Evolutionary conservation across 2,329 filamentous ascomycete species (phyloP), one percentile per base, ranked within the genome.

Genomic region (Alternaria angustiovoidea): DNA sequence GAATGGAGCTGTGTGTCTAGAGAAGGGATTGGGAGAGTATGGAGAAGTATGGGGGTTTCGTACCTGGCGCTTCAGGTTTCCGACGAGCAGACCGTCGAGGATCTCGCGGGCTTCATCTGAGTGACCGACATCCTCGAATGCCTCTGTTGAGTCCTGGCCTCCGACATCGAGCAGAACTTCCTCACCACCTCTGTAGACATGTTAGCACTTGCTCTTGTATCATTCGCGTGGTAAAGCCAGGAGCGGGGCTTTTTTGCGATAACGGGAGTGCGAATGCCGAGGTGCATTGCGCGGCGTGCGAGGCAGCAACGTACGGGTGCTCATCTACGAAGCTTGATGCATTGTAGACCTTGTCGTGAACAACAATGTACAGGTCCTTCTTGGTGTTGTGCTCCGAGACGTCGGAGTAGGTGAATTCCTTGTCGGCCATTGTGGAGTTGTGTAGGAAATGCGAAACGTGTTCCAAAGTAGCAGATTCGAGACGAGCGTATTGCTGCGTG

Each of bases 71-170:
- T 79, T 77, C 60, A 79, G 54, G 24, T 42, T 76, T 59, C 77
- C 77, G 36, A 79, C 76, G 26, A 77, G 70, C 68, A 79, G 64
- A 38, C 76, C 76, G 0, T 91, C 89, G 59, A 99, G 89, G 70
- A 96, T 94, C 85, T 98, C 94, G 70, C 95, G 91, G 70, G 95
- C 95, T 86, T 99, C 95, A 81, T 99, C 95, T 75, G 92, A 96
- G 90, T 99, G 95, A 78, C 95, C 95, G 76, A 99, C 95, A 82
- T 99, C 95, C 85, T 99, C 95, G 79, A 99, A 99, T 64, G 95
- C 94, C 84, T 98, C 95, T 73, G 94, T 97, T 75, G 92, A 91
- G 81, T 99, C 95, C 84, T 97, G 94, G 71, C 95, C 95, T 76
- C 86, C 95, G 67, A 98, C 94, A 72, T 99, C 95, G 71, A 99